Evolutionary conservation across 1,284 basidiomycete genomes (phyloP).

Genomic region (Marasmius oreades): DNA sequence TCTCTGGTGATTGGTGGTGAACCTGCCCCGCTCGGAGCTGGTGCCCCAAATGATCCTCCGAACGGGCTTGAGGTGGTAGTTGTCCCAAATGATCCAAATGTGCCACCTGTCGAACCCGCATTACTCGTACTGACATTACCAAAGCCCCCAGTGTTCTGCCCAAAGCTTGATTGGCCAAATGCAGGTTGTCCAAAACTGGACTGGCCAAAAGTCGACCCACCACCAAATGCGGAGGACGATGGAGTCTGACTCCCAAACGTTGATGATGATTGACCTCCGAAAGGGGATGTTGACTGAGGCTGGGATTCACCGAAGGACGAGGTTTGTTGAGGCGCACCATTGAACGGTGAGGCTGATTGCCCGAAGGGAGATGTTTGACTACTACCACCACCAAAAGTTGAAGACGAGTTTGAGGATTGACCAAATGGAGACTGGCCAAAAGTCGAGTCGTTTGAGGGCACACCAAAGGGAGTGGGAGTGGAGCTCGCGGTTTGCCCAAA

Average conservation of each 20-base stretch:
- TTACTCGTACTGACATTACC: slow-evolving; percentile 8
- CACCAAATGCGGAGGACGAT: slow-evolving; percentile 8
- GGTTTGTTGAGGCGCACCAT: neutral
- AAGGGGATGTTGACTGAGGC: slow-evolving; percentile 1
- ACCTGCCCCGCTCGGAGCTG: slow-evolving; percentile 6
- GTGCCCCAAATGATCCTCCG: slow-evolving; percentile 24
- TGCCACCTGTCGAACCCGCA: slow-evolving; percentile 14
- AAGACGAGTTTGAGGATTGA: slow-evolving; percentile 11
- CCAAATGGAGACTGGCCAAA: slow-evolving; percentile 16
- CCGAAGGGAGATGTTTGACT: slow-evolving; percentile 6
- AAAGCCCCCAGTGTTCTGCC: slow-evolving; percentile 12
- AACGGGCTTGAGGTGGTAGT: slow-evolving; percentile 22
- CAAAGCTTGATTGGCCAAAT: slow-evolving; percentile 24
- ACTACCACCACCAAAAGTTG: slow-evolving; percentile 6
- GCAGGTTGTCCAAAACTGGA: slow-evolving; percentile 15
- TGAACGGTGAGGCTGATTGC: slow-evolving; percentile 1
- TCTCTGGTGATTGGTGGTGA: slow-evolving; percentile 24
- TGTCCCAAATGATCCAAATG: slow-evolving; percentile 19
- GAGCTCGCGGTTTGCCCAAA: slow-evolving; percentile 20
- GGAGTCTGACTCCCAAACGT: neutral
- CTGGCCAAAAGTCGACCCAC: slow-evolving; percentile 21
- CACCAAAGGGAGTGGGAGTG: slow-evolving; percentile 13
- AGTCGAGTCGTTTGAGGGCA: neutral
- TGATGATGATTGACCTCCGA: slow-evolving; percentile 5
- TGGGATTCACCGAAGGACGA: slow-evolving; percentile 5